Base-by-base conservation (phyloP, 2,329 filamentous ascomycete genomes). In the Colletotrichum filicis region DNA sequence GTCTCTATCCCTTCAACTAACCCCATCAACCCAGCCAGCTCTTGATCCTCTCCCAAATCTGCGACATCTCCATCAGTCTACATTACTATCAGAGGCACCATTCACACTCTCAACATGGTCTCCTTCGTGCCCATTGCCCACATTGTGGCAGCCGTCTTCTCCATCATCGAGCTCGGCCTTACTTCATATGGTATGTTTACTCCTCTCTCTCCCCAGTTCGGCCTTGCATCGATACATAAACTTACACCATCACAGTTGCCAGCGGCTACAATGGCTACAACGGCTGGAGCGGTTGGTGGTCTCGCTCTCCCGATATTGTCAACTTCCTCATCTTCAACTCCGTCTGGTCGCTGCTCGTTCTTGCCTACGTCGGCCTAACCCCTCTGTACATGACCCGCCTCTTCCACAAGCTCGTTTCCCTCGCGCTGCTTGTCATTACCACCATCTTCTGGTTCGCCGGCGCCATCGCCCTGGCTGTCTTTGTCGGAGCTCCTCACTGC, bases 381-480 rank as follows among this genome's bases (percentile, higher is more conserved):
- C 93, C 94, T 1, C 84, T 89, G 56, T 92, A 91, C 82, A 85
- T 91, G 77, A 86, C 89, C 4, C 84, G 85, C 28, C 77, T 91
- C 12, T 91, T 92, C 77, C 90, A 94, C 81, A 89, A 87, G 65
- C 89, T 90, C 63, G 90, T 87, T 57, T 89, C 95, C 19, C 85
- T 95, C 22, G 91, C 78, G 1, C 86, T 94, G 37, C 93, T 97
- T 78, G 86, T 85, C 59, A 76, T 97, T 28, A 97, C 94, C 11
- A 92, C 93, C 84, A 87, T 97, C 69, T 97, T 97, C 86, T 98
- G 95, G 95, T 97, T 98, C 79, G 92, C 93, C 0, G 95, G 94
- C 7, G 93, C 95, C 78, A 92, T 97, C 76, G 94, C 94, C 0
- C 83, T 95, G 12, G 94, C 93, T 0, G 92, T 91, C 24, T 86